Percentiles rank a stretch among this genome's conserved stretches.
Evolutionary conservation across 352 stramenopile species (phyloP).

Genomic region (Phytopythium chamaehyphon): DNA sequence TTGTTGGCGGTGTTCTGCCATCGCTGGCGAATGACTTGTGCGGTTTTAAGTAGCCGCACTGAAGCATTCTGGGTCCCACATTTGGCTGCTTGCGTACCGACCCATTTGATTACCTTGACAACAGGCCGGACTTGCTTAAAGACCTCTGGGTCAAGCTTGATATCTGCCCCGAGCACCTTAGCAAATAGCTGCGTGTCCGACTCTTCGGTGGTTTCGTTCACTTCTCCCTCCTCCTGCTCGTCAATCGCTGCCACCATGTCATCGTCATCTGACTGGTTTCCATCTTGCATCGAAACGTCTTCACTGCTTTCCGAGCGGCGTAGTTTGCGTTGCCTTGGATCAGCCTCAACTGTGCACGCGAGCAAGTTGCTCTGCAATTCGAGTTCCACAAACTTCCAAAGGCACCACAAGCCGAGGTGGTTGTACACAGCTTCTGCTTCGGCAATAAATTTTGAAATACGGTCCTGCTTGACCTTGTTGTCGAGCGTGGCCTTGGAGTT

Average conservation of each 20-base stretch:
- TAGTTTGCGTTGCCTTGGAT: conserved; percentile 30
- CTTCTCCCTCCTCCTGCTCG: conserved; percentile 27
- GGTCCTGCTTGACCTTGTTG: conserved; percentile 68
- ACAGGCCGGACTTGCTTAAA: conserved; percentile 44
- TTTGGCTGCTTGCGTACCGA: conserved; percentile 24
- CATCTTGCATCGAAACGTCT: conserved; percentile 19
- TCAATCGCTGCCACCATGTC: conserved; percentile 10
- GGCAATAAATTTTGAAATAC: conserved; percentile 64
- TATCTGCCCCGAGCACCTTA: conserved; percentile 21
- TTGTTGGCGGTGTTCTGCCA: conserved; percentile 26
- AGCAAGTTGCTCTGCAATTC: conserved; percentile 72
- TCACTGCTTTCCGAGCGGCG: conserved; percentile 11
- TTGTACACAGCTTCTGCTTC: conserved; percentile 58
- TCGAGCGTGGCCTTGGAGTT: conserved; percentile 72
- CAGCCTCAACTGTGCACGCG: conserved; percentile 50
- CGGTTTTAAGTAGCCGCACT: conserved; percentile 52
- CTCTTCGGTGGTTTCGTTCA: conserved; percentile 7
- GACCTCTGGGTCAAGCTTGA: conserved; percentile 31
- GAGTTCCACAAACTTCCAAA: conserved; percentile 78
- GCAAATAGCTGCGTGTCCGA: conserved; percentile 16
- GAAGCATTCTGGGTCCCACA: conserved; percentile 37
- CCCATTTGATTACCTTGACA: conserved; percentile 51
- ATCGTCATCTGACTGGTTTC: conserved; percentile 12
- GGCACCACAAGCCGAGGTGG: conserved; percentile 71
- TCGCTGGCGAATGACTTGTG: conserved; percentile 39